Evolutionary conservation across 2,329 filamentous ascomycete species (phyloP).

Genomic region (Fusarium brachygibbosum): DNA sequence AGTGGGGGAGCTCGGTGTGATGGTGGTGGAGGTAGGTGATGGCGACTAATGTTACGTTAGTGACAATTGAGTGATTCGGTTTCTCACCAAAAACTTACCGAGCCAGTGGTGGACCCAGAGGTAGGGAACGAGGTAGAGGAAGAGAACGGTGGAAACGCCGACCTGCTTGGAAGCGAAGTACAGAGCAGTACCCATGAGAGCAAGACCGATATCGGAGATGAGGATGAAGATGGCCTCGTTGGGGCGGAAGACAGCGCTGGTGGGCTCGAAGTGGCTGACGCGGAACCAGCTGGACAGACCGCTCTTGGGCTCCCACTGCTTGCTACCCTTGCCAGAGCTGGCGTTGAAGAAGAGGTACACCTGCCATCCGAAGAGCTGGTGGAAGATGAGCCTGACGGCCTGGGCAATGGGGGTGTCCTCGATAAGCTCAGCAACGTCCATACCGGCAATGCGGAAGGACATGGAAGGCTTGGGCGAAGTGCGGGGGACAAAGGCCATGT

Average conservation of each 20-base stretch:
- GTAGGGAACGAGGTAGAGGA: conserved; percentile 75
- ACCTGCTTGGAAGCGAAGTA: conserved; percentile 66
- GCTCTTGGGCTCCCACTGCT: conserved; percentile 57
- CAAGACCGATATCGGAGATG: conserved; percentile 71
- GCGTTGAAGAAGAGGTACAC: conserved; percentile 73
- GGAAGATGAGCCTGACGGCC: conserved; percentile 66
- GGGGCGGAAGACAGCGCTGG: conserved; percentile 70
- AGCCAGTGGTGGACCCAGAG: conserved; percentile 80
- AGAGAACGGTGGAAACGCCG: conserved; percentile 68
- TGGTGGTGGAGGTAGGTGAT: conserved; percentile 84
- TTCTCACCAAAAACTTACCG: conserved; percentile 56
- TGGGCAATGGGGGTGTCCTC: conserved; percentile 74
- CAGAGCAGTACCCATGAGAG: conserved; percentile 63
- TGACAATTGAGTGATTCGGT: neutral
- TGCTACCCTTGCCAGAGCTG: conserved; percentile 62
- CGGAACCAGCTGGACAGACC: conserved; percentile 56
- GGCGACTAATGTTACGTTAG: conserved; percentile 63
- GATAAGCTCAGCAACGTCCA: conserved; percentile 66
- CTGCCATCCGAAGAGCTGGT: conserved; percentile 76
- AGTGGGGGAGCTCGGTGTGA: conserved; percentile 61
- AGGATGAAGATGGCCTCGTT: conserved; percentile 69
- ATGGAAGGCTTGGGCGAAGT: conserved; percentile 56
- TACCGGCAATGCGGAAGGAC: conserved; percentile 53
- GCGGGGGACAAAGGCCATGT: conserved; percentile 73
- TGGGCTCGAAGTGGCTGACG: conserved; percentile 72